Evolutionary conservation across 768 basidiomycete species (phyloP).

Genomic region (Hebeloma cylindrosporum): DNA sequence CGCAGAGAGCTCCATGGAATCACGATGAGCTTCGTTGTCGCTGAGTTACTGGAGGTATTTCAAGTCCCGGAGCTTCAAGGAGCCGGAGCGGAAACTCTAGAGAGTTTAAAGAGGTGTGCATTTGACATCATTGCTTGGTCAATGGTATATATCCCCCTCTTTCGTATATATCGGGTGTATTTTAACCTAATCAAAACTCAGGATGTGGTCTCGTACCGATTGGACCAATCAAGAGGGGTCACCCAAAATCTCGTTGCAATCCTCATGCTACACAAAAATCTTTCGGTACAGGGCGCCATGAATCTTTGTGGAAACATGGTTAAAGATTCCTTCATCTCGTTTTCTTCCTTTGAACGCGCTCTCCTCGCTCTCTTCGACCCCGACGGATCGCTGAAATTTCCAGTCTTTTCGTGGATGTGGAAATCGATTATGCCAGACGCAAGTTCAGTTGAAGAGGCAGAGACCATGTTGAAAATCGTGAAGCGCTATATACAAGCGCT

Average conservation of each 20-base stretch:
- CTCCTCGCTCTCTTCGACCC: constrained; percentile 19
- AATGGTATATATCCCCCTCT: constrained; percentile 37
- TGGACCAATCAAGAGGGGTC: constrained; percentile 37
- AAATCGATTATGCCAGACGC: constrained; percentile 10
- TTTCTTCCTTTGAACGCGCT: constrained; percentile 29
- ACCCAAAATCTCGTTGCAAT: constrained; percentile 49
- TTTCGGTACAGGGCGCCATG: constrained; percentile 52
- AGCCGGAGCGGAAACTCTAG: constrained; percentile 6
- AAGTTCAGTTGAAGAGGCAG: constrained; percentile 9
- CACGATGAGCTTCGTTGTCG: constrained; percentile 49
- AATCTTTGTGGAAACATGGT: constrained; percentile 40
- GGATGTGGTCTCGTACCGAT: constrained; percentile 62
- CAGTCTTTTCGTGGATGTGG: constrained; percentile 18
- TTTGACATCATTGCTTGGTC: constrained; percentile 53
- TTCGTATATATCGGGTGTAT: constrained; percentile 7
- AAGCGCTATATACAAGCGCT: constrained; percentile 47
- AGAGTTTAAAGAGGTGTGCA: constrained; percentile 38
- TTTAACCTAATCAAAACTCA: too few relatives aligned
- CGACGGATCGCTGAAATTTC: constrained; percentile 13
- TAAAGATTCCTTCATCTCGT: constrained; percentile 36
- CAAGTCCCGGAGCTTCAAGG: constrained; percentile 31
- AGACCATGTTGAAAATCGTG: constrained; percentile 14
- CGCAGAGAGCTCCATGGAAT: constrained; percentile 51
- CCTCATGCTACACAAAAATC: constrained; percentile 41
- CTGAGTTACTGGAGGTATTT: constrained; percentile 53